Conservation (phyloP, 2,329 filamentous ascomycete genomes). For the Alternaria sp. region DNA sequence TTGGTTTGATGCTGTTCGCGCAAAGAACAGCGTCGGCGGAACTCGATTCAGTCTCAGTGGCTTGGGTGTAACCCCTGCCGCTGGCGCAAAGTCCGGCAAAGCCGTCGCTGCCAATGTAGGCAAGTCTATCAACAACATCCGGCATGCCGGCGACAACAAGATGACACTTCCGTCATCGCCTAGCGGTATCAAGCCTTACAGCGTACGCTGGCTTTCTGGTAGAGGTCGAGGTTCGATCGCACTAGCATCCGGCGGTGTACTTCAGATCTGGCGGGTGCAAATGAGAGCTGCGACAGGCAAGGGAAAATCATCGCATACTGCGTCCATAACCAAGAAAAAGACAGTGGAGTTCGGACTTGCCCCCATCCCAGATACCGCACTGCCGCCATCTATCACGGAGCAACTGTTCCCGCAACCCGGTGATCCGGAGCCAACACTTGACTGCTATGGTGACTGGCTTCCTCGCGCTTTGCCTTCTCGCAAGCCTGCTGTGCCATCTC, state of each 20-base stretch:
- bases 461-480: slow-evolving; percentile 39
- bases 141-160: slow-evolving; percentile 77
- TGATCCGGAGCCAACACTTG: slow-evolving; percentile 30
- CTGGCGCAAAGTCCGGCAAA: slow-evolving; percentile 70
- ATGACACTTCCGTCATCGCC: slow-evolving; percentile 68
- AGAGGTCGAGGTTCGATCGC: slow-evolving; percentile 68
- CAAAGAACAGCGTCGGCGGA: slow-evolving; percentile 39
- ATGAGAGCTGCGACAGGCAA: slow-evolving; percentile 54
- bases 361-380: slow-evolving; percentile 63
- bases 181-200: slow-evolving; percentile 62
- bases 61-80: slow-evolving; percentile 50
- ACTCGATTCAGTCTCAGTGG: slow-evolving; percentile 47
- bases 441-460: slow-evolving; percentile 45
- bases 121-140: slow-evolving; percentile 73
- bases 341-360: slow-evolving; percentile 73
- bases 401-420: slow-evolving; percentile 39
- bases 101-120: slow-evolving; percentile 76
- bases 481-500: slow-evolving; percentile 26
- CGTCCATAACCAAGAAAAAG: slow-evolving; percentile 60
- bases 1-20: slow-evolving; percentile 47
- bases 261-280: slow-evolving; percentile 69
- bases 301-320: slow-evolving; percentile 50
- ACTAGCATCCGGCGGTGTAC: slow-evolving; percentile 68
- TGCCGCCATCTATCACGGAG: slow-evolving; percentile 40
- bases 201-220: slow-evolving; percentile 70